Conservation (phyloP, 1,284 basidiomycete genomes). For the Pulchroboletus neoregius region DNA sequence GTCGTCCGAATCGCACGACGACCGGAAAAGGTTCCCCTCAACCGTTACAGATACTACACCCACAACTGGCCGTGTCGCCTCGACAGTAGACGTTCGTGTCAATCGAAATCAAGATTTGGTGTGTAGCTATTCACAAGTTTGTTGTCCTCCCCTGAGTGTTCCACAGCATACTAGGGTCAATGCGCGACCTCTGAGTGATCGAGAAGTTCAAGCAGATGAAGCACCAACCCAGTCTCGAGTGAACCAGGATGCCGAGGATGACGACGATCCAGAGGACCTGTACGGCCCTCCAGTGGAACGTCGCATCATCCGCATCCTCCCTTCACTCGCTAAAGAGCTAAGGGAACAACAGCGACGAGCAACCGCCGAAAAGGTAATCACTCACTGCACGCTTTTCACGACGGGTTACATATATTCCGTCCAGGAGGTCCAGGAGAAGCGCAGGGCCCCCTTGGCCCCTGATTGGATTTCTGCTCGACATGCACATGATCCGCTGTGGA, state of each 20-base stretch:
- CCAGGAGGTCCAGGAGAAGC: slow-evolving; percentile 12
- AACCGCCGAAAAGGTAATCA: slow-evolving; percentile 18
- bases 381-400: not conserved
- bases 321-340: slow-evolving; percentile 24
- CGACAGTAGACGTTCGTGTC: too few relatives aligned
- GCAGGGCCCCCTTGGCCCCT: slow-evolving; percentile 19
- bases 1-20: slow-evolving; percentile 5
- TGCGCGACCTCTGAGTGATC: too few relatives aligned
- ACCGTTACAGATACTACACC: too few relatives aligned
- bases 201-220: not conserved
- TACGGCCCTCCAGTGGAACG: slow-evolving; percentile 30
- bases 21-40: not conserved
- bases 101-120: too few relatives aligned
- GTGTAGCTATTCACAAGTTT: not conserved
- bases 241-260: not conserved
- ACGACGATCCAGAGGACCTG: slow-evolving; percentile 27
- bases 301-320: slow-evolving; percentile 27
- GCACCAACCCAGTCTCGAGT: not conserved
- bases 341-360: slow-evolving; percentile 22
- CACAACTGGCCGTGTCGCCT: too few relatives aligned
- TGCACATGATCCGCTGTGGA: slow-evolving; percentile 23
- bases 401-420: slow-evolving; percentile 3
- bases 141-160: slow-evolving; percentile 8
- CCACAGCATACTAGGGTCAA: slow-evolving; percentile 6
- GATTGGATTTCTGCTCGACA: slow-evolving; percentile 27